Conservation (phyloP, 345 rosid species). For the Noccaea caerulescens region DNA sequence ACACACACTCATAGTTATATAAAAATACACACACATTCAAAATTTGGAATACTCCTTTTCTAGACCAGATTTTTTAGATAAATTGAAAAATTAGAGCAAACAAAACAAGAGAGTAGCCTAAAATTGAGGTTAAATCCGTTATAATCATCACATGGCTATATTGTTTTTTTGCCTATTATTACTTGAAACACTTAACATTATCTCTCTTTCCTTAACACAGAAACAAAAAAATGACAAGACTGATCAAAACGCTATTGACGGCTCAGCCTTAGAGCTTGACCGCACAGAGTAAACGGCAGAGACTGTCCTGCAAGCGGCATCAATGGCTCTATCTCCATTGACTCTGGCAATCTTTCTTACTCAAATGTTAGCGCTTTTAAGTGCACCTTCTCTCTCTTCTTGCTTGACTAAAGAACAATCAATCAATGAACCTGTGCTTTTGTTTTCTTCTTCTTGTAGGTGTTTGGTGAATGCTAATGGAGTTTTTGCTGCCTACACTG, state of each 20-base stretch:
- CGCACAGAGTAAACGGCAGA: constrained; percentile 41
- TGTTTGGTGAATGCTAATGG: constrained; percentile 41
- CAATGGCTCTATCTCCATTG: constrained; percentile 66
- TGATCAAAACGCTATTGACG: constrained; percentile 1
- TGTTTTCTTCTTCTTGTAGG: constrained; percentile 57
- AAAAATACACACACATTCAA: too few species aligned
- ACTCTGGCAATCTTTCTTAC: constrained; percentile 76
- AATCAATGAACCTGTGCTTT: constrained; percentile 60
- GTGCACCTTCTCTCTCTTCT: constrained; percentile 40
- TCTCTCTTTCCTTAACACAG: constrained; percentile 2
- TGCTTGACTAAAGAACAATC: constrained; percentile 47
- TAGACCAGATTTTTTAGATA: constrained; percentile 11
- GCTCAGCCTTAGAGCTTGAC: constrained; percentile 26
- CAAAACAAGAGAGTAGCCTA: constrained; percentile 33
- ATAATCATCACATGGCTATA: constrained; percentile 24
- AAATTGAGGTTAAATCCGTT: neutral
- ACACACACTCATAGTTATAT: too few species aligned
- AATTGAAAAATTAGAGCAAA: constrained; percentile 1
- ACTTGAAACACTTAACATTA: neutral
- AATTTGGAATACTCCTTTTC: neutral
- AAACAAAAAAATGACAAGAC: constrained; percentile 22
- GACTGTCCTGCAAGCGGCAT: constrained; percentile 56
- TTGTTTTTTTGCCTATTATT: constrained; percentile 13
- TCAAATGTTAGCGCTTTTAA: constrained; percentile 79
- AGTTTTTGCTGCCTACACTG: constrained; percentile 23